These are phyloP conservation scores for Pichiaceae sp. DNA, from an alignment of 1,139 yeast species.

Conservation along the genomic window DNA sequence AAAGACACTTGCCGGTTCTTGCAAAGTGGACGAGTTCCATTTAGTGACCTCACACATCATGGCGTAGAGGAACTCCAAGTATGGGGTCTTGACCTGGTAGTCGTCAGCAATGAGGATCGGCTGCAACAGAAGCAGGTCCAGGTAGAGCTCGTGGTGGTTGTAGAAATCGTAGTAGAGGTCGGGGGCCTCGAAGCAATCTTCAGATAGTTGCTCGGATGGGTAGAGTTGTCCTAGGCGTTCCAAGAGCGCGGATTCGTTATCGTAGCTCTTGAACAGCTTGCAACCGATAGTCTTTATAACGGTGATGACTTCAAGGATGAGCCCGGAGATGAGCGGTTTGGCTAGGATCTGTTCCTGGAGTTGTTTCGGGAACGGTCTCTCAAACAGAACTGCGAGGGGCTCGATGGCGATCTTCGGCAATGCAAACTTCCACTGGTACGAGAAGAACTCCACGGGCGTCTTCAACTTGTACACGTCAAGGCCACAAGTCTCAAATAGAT, in stretches of 20 bases:
- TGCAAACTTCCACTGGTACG: constrained; percentile 80
- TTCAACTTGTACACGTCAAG: constrained; percentile 40
- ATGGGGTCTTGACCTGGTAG: constrained; percentile 77
- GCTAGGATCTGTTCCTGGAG: constrained; percentile 65
- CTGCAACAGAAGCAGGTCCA: constrained; percentile 71
- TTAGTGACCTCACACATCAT: constrained; percentile 61
- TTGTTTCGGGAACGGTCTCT: constrained; percentile 52
- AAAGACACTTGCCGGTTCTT: constrained; percentile 18
- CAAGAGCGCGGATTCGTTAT: constrained; percentile 52
- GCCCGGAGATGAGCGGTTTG: constrained; percentile 75
- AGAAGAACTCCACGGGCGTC: constrained; percentile 52
- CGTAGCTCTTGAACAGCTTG: constrained; percentile 56
- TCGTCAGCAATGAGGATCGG: constrained; percentile 87
- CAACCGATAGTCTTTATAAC: constrained; percentile 76
- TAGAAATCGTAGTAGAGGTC: constrained; percentile 52
- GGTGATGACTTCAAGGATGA: constrained; percentile 63
- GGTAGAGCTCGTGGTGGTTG: constrained; percentile 45
- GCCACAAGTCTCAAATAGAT: constrained; percentile 23
- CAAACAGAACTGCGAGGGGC: constrained; percentile 67
- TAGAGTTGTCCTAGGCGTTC: constrained; percentile 43
- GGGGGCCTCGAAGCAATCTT: constrained; percentile 38
- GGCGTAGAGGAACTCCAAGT: constrained; percentile 79
- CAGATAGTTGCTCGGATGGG: constrained; percentile 27
- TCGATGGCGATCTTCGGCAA: constrained; percentile 72
- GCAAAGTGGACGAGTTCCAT: constrained; percentile 28